These are phyloP conservation scores for Amanita jacksonii DNA, from an alignment of 768 basidiomycete species.

Conservation along the genomic window DNA sequence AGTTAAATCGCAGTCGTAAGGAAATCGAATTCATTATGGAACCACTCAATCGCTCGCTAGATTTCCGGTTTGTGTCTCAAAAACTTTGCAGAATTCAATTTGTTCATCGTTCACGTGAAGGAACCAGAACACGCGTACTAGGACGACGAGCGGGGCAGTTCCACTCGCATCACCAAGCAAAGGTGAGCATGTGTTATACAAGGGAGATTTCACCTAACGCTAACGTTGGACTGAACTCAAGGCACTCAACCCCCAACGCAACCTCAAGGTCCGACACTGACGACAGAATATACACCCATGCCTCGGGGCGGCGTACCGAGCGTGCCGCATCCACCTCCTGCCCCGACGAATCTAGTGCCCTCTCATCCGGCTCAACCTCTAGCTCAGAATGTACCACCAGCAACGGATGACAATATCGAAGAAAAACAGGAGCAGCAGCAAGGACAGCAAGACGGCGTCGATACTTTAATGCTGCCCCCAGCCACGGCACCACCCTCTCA, in stretches of 20 bases:
- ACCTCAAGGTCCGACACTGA: conserved; percentile 45
- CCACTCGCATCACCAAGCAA: conserved; percentile 23
- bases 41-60: conserved; percentile 57
- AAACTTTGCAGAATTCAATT: not conserved
- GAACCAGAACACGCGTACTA: not conserved
- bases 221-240: too few relatives aligned
- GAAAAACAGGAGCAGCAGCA: conserved; percentile 7
- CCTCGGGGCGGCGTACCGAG: conserved; percentile 42
- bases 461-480: conserved; percentile 55
- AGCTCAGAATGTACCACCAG: conserved; percentile 9
- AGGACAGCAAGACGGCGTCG: conserved; percentile 30
- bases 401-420: not conserved
- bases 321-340: conserved; percentile 6
- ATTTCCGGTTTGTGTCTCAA: conserved; percentile 49
- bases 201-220: too few relatives aligned
- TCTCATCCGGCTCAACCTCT: conserved; percentile 12
- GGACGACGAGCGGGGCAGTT: conserved; percentile 2
- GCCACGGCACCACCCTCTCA: conserved; percentile 71
- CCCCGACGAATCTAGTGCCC: not conserved
- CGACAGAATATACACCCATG: conserved; percentile 76
- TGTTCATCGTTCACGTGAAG: not conserved
- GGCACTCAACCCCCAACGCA: conserved; percentile 21
- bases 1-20: conserved; percentile 26
- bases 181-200: conserved; percentile 16
- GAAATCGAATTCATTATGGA: conserved; percentile 93